Conservation (phyloP, 2,329 filamentous ascomycete genomes). For the Zasmidium angulare region DNA sequence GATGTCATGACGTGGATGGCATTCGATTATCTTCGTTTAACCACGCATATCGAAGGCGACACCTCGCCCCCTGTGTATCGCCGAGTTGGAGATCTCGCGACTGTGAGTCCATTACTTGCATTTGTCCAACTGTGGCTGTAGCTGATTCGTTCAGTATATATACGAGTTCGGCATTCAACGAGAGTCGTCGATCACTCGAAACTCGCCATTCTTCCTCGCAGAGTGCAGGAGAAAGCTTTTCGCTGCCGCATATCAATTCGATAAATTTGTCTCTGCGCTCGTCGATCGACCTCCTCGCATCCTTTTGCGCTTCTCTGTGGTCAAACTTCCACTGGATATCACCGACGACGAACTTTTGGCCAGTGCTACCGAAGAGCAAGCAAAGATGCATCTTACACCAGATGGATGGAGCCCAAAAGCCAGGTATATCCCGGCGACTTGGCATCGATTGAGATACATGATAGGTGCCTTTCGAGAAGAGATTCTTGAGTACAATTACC, state of each 20-base stretch:
- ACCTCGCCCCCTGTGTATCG: neutral
- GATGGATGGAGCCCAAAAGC: slow-evolving; percentile 14
- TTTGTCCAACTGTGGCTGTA: neutral
- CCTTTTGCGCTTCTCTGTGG: slow-evolving; percentile 6
- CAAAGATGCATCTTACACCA: neutral
- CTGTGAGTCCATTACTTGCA: neutral
- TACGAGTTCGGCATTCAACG: slow-evolving; percentile 51
- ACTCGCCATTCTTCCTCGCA: slow-evolving; percentile 23
- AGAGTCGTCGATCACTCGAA: slow-evolving; percentile 13
- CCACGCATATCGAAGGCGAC: slow-evolving; percentile 13
- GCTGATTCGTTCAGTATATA: slow-evolving; percentile 20
- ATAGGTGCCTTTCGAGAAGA: slow-evolving; percentile 9
- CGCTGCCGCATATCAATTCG: slow-evolving; percentile 15
- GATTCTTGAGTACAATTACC: slow-evolving; percentile 6
- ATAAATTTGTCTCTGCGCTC: slow-evolving; percentile 22
- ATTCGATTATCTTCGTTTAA: slow-evolving; percentile 9
- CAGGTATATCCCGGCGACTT: slow-evolving; percentile 12
- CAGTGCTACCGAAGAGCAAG: neutral
- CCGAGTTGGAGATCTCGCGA: neutral
- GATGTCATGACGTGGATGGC: slow-evolving; percentile 20
- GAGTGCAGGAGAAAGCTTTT: slow-evolving; percentile 20
- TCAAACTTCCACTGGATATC: slow-evolving; percentile 14
- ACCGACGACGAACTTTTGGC: slow-evolving; percentile 13
- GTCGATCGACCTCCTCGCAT: slow-evolving; percentile 24
- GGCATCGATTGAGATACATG: slow-evolving; percentile 12